Evolutionary conservation across 331 rosid genomes (phyloP).

Genomic region (Pyrus hybrid): DNA sequence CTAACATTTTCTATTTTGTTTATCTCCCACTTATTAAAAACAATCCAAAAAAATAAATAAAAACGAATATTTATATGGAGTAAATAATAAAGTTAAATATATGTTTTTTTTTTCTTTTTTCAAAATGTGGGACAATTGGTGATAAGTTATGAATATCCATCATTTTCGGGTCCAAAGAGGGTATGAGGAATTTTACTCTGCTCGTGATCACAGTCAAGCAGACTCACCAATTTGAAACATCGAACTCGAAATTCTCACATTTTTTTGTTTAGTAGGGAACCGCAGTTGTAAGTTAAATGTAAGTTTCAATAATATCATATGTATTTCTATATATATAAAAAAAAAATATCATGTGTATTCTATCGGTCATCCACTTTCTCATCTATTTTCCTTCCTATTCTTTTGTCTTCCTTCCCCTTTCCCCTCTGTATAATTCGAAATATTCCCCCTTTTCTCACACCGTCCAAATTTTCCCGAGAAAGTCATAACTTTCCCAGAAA

Average conservation of each 20-base stretch:
- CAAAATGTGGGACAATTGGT: too few relatives aligned
- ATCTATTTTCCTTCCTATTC: conserved; percentile 6
- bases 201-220: too few relatives aligned
- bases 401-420: neutral
- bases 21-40: too few relatives aligned
- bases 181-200: too few relatives aligned
- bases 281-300: too few relatives aligned
- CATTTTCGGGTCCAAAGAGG: accelerated
- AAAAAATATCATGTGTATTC: neutral
- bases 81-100: neutral
- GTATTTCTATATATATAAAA: neutral
- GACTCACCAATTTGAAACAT: too few relatives aligned
- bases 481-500: conserved; percentile 18
- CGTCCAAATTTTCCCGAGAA: conserved; percentile 12
- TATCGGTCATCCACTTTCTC: conserved; percentile 28
- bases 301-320: neutral
- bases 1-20: too few relatives aligned
- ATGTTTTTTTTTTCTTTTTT: too few relatives aligned
- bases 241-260: too few relatives aligned
- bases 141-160: too few relatives aligned
- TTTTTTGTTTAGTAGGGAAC: too few relatives aligned
- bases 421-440: conserved; percentile 7
- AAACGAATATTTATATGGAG: neutral
- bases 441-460: conserved; percentile 9
- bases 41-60: neutral